These are phyloP conservation scores for Corniculantispora saksenae DNA, from an alignment of 2,329 filamentous ascomycete genomes.

Conservation along the genomic window DNA sequence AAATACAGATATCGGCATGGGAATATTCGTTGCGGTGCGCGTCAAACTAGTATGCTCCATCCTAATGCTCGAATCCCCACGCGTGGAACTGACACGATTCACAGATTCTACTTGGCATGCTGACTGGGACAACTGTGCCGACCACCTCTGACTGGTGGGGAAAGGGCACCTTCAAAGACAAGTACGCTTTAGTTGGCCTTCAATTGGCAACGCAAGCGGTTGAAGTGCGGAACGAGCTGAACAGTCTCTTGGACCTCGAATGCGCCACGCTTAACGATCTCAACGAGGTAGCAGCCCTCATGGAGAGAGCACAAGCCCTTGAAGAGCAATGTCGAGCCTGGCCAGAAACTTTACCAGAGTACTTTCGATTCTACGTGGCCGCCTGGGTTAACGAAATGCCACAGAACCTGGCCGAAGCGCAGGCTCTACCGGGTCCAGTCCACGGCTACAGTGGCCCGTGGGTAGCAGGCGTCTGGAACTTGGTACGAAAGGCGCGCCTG, in stretches of 20 bases:
- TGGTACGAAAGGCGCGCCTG: background rate
- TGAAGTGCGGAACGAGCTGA: background rate
- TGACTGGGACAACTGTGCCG: background rate
- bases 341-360: conserved; percentile 1
- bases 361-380: background rate
- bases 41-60: background rate
- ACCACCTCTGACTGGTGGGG: background rate
- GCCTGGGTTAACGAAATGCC: background rate
- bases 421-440: background rate
- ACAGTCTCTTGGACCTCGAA: conserved; percentile 5
- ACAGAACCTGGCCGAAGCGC: background rate
- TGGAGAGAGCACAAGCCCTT: background rate
- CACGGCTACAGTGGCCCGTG: conserved; percentile 1
- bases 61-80: background rate
- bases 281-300: background rate
- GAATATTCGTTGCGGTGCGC: conserved; percentile 5
- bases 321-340: background rate
- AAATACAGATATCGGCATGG: conserved; percentile 6
- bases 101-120: background rate
- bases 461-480: conserved; percentile 4
- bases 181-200: conserved; percentile 2
- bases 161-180: conserved; percentile 10
- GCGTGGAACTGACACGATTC: background rate
- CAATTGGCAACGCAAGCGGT: background rate
- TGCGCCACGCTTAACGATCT: background rate